Evolutionary conservation across 2,329 filamentous ascomycete species (phyloP).

Genomic region (Magnaporthiopsis rhizophila): DNA sequence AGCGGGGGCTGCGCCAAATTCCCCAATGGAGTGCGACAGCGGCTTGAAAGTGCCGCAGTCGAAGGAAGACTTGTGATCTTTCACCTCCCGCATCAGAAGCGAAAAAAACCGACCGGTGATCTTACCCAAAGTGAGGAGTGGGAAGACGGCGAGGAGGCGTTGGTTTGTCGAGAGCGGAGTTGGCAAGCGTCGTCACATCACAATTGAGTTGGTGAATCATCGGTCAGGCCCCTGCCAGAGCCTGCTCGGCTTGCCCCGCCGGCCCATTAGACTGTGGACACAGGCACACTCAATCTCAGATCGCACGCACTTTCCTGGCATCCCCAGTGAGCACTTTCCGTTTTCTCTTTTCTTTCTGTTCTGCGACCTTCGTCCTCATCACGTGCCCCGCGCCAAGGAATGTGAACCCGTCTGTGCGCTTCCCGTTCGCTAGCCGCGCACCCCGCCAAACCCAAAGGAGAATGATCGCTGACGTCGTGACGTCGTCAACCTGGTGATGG

Average conservation of each 20-base stretch:
- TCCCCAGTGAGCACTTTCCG: neutral
- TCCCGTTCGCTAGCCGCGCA: neutral
- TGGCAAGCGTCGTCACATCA: neutral
- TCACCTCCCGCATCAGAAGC: too few relatives aligned
- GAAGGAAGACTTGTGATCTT: neutral
- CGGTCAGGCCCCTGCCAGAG: too few relatives aligned
- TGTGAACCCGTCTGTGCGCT: neutral
- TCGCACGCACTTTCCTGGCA: too few relatives aligned
- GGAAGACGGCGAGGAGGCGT: neutral
- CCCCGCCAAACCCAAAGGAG: too few relatives aligned
- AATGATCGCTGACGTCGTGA: neutral
- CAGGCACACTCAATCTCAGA: neutral
- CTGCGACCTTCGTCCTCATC: neutral
- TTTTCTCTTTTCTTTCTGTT: neutral
- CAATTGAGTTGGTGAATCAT: neutral
- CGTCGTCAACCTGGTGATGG: neutral
- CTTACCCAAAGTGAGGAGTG: too few relatives aligned
- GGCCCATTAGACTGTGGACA: neutral
- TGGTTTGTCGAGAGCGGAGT: neutral
- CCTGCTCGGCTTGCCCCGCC: neutral
- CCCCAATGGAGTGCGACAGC: neutral
- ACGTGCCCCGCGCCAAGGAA: neutral
- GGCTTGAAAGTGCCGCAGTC: neutral
- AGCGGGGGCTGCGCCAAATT: neutral
- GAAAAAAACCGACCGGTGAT: too few relatives aligned